Base-by-base conservation (phyloP, 768 basidiomycete genomes). In the Hericium erinaceus region DNA sequence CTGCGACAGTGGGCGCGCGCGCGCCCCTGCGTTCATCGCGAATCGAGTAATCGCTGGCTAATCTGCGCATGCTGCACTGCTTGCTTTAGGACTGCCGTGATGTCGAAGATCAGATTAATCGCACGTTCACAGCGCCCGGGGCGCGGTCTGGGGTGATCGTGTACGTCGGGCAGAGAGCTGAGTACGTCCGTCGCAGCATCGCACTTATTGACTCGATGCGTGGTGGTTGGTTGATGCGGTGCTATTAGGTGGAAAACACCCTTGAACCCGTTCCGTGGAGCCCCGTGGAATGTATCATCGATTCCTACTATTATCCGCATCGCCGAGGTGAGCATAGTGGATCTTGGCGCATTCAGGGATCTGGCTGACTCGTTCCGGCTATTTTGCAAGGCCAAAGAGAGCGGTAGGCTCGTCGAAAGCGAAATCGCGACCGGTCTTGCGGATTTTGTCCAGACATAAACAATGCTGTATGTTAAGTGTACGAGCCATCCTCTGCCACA, bases 241-340 rank as follows among this genome's bases (percentile, higher is more conserved):
- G 33, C 9, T 33, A 15, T 44, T 58, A 90, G 89, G 65, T 91
- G 88, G 89, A 90, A 82, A 70, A 65, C 74, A 1, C 69, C 76
- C 7, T 67, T 72, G 13, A 87, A 87, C 61, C 62, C 74, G 2
- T 87, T 81, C 65, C 82, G 87, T 57, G 75, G 75, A 54, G 77
- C 73, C 15, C 85, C 86, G 4, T 89, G 86, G 82, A 74, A 78
- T 4, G 65, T 90, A 50, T 68, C 66, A 16, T 71, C 70, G 24
- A 74, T 91, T 26, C 89, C 89, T 13, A 89, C 89, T 7, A 79
- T 91, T 57, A 74, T 90, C 51, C 81, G 76, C 62, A 54, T 83
- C 20, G 66, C 74, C 62, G 74, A 84, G 62, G 88, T 87, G 65
- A 61, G 80, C 73, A 46, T 15, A 18, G 18, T 9, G 44, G 12